Evolutionary conservation across 2,329 filamentous ascomycete species (phyloP).

Genomic region (Phyllosticta citriasiana): DNA sequence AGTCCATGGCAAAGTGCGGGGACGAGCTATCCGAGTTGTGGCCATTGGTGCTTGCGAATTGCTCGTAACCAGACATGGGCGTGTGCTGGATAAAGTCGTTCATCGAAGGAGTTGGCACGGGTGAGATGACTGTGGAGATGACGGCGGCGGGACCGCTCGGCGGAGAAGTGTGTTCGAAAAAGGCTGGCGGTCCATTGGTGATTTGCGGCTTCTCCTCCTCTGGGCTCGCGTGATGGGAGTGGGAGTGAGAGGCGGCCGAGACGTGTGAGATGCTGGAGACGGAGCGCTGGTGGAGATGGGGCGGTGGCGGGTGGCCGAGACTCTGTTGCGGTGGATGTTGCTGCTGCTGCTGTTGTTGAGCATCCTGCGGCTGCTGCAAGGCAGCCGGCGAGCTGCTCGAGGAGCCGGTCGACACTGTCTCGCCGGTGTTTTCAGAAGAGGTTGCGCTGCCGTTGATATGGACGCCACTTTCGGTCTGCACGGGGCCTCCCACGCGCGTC

Average conservation of each 20-base stretch:
- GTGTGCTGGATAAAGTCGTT: slow-evolving; percentile 35
- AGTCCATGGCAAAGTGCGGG: slow-evolving; percentile 40
- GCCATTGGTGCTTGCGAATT: slow-evolving; percentile 30
- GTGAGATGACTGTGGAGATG: slow-evolving; percentile 24
- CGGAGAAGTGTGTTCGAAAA: slow-evolving; percentile 31
- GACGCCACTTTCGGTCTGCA: slow-evolving; percentile 15
- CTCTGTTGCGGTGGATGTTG: background rate
- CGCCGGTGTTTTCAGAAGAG: slow-evolving; percentile 26
- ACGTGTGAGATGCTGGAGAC: slow-evolving; percentile 1
- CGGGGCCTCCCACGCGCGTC: slow-evolving; percentile 4
- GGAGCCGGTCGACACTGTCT: slow-evolving; percentile 22
- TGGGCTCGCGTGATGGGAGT: slow-evolving; percentile 6
- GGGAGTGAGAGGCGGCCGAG: slow-evolving; percentile 1
- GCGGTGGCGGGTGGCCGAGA: background rate
- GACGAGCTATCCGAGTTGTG: slow-evolving; percentile 35
- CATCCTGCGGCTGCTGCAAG: background rate
- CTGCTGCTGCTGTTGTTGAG: background rate
- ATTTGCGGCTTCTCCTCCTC: slow-evolving; percentile 9
- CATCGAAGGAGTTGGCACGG: slow-evolving; percentile 25
- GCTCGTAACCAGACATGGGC: slow-evolving; percentile 37
- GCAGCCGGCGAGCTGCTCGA: slow-evolving; percentile 25
- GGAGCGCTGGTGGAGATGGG: slow-evolving; percentile 5
- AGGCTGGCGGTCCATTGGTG: slow-evolving; percentile 22
- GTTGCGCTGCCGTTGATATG: slow-evolving; percentile 21
- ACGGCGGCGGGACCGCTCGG: slow-evolving; percentile 22